Evolutionary conservation across 331 rosid genomes (phyloP).

Genomic region (Rosa hybrid): DNA sequence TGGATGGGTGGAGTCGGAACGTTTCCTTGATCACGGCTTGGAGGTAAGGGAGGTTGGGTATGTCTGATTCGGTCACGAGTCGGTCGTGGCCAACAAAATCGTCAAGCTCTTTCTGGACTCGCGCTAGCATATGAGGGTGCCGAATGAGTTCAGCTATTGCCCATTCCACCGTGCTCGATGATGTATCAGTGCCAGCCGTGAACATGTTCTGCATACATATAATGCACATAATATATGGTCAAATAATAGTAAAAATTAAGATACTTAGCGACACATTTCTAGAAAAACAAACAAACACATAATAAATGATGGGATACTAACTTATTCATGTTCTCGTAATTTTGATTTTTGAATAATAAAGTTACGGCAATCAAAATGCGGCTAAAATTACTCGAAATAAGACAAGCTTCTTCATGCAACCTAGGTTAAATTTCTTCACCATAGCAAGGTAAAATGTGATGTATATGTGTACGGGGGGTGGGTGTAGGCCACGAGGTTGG

Average conservation of each 20-base stretch:
- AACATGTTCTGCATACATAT: constrained; percentile 57
- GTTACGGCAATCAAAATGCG: neutral
- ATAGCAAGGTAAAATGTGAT: too few species aligned
- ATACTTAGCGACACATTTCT: too few species aligned
- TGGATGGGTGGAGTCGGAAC: constrained; percentile 83
- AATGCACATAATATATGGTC: neutral
- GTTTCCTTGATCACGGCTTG: constrained; percentile 80
- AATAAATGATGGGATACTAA: too few species aligned
- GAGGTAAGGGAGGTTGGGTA: constrained; percentile 51
- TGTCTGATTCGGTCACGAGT: constrained; percentile 50
- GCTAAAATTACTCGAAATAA: neutral
- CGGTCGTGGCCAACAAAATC: constrained; percentile 53
- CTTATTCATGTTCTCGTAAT: too few species aligned
- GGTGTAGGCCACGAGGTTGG: neutral
- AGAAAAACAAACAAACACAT: neutral
- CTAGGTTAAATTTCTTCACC: neutral
- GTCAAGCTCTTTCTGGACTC: constrained; percentile 65
- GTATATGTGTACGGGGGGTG: neutral
- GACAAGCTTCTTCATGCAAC: too few species aligned
- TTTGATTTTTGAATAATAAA: neutral
- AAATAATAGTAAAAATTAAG: too few species aligned
- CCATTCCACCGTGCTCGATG: constrained; percentile 88
- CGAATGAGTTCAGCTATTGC: constrained; percentile 61
- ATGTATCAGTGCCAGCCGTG: constrained; percentile 77
- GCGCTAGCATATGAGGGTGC: constrained; percentile 48